Conservation (phyloP, 2,329 filamentous ascomycete genomes). For the Aspergillus ochraceoroseus region DNA sequence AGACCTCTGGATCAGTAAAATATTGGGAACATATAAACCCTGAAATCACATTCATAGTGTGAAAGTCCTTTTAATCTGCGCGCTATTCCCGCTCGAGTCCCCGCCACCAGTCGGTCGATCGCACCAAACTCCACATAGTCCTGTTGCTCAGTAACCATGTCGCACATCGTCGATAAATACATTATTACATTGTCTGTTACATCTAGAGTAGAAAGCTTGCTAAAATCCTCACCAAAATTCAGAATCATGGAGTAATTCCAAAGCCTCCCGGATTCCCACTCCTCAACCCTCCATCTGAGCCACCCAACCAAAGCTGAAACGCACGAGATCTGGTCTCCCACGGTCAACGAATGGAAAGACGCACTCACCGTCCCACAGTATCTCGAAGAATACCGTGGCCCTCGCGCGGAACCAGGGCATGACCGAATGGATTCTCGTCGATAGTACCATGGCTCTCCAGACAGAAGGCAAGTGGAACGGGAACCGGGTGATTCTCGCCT, state of each 20-base stretch:
- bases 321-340: slow-evolving; percentile 52
- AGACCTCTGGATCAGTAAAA: too few relatives aligned
- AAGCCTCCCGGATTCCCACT: slow-evolving; percentile 14
- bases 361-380: slow-evolving; percentile 54
- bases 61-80: too few relatives aligned
- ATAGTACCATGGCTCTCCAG: slow-evolving; percentile 38
- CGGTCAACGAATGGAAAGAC: slow-evolving; percentile 56
- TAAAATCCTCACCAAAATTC: background rate
- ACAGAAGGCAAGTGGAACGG: slow-evolving; percentile 47
- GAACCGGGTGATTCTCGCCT: slow-evolving; percentile 60
- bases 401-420: slow-evolving; percentile 57
- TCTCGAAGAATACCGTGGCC: slow-evolving; percentile 57
- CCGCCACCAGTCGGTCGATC: too few relatives aligned
- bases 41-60: too few relatives aligned
- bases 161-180: too few relatives aligned
- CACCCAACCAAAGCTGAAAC: slow-evolving; percentile 56
- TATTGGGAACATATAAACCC: too few relatives aligned
- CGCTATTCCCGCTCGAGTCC: background rate
- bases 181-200: too few relatives aligned
- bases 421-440: slow-evolving; percentile 61
- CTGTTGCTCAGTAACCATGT: too few relatives aligned
- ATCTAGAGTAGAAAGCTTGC: too few relatives aligned
- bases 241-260: too few relatives aligned
- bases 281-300: slow-evolving; percentile 40
- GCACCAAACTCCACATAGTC: too few relatives aligned